Percentiles rank a stretch among this genome's conserved stretches.
Conservation (phyloP, 2,329 filamentous ascomycete species). For the Fusarium heterosporum region DNA sequence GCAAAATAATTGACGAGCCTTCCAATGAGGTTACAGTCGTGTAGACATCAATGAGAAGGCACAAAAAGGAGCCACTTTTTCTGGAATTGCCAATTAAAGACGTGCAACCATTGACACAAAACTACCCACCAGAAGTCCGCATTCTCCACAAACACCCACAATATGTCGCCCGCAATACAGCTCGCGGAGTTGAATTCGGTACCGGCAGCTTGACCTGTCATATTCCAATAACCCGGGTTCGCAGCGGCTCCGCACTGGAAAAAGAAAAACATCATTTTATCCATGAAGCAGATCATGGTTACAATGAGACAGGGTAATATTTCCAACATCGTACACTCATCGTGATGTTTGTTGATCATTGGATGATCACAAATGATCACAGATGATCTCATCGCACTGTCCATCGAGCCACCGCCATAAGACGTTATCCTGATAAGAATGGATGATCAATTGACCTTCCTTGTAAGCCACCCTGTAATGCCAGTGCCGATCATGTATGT, state of each 20-base stretch:
- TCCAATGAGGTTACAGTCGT: no score
- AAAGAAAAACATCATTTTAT: no score
- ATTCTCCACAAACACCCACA: neutral
- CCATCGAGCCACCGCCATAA: neutral
- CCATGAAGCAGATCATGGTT: no score
- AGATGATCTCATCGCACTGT: neutral
- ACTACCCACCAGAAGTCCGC: no score
- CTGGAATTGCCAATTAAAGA: no score
- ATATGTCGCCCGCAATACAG: neutral
- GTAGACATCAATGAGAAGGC: no score
- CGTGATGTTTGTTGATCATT: neutral
- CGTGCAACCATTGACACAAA: no score
- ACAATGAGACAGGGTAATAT: no score
- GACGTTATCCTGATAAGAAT: neutral
- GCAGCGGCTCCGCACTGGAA: neutral
- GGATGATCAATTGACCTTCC: neutral
- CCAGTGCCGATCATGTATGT: neutral
- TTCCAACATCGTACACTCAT: no score
- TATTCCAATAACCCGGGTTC: neutral
- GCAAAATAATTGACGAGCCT: no score
- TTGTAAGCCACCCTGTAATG: neutral
- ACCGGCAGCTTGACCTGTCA: neutral
- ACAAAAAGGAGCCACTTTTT: no score
- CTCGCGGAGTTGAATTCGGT: neutral
- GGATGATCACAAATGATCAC: no score